phyloP scores from a whole-genome alignment of 2,329 filamentous ascomycete species.

The Epichloe scottii region DNA sequence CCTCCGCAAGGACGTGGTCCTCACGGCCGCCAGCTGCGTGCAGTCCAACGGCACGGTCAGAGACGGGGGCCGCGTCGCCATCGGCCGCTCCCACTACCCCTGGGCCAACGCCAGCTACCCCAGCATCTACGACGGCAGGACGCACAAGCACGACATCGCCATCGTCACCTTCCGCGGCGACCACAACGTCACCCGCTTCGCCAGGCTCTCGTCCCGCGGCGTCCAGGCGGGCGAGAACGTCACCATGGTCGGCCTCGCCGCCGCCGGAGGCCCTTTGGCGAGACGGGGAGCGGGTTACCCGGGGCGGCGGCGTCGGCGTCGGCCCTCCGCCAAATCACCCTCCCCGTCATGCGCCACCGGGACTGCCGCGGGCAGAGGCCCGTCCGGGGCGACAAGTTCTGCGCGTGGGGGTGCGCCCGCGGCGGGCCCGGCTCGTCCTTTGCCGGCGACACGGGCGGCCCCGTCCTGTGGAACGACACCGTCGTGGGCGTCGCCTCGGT shows the following conservation, averaged over 20 bases:
- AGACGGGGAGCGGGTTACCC: no score
- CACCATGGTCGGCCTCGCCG: background rate
- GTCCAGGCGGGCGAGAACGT: background rate
- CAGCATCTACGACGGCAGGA: background rate
- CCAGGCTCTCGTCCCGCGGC: background rate
- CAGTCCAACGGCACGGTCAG: background rate
- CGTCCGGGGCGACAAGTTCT: background rate
- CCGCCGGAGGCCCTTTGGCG: no score
- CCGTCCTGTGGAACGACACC: background rate
- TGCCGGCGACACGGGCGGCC: background rate
- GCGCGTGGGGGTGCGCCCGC: background rate
- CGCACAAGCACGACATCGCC: constrained; percentile 1
- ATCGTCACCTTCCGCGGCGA: background rate
- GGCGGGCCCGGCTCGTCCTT: background rate
- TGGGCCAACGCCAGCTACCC: background rate
- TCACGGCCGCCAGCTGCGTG: constrained; percentile 4
- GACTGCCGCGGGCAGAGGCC: background rate
- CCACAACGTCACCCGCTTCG: background rate
- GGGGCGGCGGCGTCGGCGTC: background rate
- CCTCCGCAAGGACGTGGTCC: background rate
- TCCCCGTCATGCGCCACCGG: background rate
- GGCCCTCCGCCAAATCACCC: background rate
- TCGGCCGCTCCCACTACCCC: background rate
- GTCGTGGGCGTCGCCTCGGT: constrained; percentile 1
- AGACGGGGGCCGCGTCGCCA: background rate